Base-by-base conservation (phyloP, 306 rosid species). In the Fagus sylvatica region DNA sequence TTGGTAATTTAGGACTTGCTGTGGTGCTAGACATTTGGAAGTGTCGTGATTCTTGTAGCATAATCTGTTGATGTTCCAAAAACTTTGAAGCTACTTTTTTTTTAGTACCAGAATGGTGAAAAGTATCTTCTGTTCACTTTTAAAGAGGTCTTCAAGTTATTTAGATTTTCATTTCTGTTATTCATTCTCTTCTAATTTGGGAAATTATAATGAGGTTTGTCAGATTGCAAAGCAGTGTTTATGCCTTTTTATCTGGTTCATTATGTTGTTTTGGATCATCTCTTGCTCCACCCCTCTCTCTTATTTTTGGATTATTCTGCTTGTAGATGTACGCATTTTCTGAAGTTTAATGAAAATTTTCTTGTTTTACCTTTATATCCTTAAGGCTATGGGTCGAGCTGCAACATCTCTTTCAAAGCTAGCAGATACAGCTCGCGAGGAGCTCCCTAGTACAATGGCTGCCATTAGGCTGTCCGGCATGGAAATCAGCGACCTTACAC, bases 381-480 rank as follows among this genome's bases (percentile, higher is more conserved):
- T 32, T 32, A 73, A 95, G 96, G 98, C 99, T 12, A 89, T 91
- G 97, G 89, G 93, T 77, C 88, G 89, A 74, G 98, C 99, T 72
- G 99, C 99, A 79, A 85, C 53, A 46, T 91, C 98, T 70, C 89
- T 95, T 74, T 91, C 99, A 73, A 93, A 91, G 87, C 90, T 95
- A 69, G 98, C 97, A 10, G 99, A 95, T 83, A 89, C 98, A 62
- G 96, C 98, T 57, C 86, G 91, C 13, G 91, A 95, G 85, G 99
- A 95, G 80, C 97, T 95, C 57, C 99, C 99, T 1, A 88, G 98
- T 80, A 93, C 98, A 60, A 95, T 95, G 99, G 91, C 99, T 78
- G 93, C 99, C 71, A 75, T 93, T 53, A 89, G 98, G 91, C 96
- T 95, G 75, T 93, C 98, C 0, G 97, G 97, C 88, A 95, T 95